phyloP scores from a whole-genome alignment of 345 rosid genomes.

The Nephelium lappaceum region DNA sequence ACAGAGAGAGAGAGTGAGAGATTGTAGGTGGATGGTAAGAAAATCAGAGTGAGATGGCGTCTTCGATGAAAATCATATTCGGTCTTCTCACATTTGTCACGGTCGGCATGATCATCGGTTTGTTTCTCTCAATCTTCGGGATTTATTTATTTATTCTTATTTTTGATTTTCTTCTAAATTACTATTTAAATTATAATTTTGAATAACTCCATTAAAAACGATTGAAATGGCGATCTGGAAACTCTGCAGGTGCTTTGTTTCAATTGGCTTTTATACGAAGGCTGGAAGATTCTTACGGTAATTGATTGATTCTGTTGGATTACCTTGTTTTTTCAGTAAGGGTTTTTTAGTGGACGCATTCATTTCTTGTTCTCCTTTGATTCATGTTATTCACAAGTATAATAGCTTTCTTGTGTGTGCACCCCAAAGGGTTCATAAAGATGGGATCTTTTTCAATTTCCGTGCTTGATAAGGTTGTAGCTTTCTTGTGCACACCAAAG shows the following conservation, averaged over 20 bases:
- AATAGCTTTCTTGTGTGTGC: no score
- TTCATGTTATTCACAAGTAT: no score
- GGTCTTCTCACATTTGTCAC: constrained; percentile 89
- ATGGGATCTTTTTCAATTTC: no score
- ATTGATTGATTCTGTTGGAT: constrained; percentile 1
- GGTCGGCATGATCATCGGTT: constrained; percentile 91
- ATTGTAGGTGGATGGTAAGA: not conserved
- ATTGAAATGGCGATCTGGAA: constrained; percentile 25
- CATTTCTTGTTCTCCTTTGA: no score
- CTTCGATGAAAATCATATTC: constrained; percentile 70
- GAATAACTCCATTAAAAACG: not conserved
- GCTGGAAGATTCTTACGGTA: constrained; percentile 83
- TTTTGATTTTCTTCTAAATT: not conserved
- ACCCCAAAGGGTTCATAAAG: no score
- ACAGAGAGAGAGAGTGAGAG: not conserved
- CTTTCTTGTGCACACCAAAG: no score
- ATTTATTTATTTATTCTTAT: not conserved
- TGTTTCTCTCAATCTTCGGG: not conserved
- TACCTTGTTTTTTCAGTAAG: no score
- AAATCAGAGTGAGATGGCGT: constrained; percentile 43
- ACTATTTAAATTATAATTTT: not conserved
- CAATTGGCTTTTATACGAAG: constrained; percentile 75
- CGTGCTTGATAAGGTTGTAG: no score
- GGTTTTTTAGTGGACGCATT: no score
- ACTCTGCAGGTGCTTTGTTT: constrained; percentile 75